phyloP scores from a whole-genome alignment of 768 basidiomycete genomes.

The Amanita jacksonii region DNA sequence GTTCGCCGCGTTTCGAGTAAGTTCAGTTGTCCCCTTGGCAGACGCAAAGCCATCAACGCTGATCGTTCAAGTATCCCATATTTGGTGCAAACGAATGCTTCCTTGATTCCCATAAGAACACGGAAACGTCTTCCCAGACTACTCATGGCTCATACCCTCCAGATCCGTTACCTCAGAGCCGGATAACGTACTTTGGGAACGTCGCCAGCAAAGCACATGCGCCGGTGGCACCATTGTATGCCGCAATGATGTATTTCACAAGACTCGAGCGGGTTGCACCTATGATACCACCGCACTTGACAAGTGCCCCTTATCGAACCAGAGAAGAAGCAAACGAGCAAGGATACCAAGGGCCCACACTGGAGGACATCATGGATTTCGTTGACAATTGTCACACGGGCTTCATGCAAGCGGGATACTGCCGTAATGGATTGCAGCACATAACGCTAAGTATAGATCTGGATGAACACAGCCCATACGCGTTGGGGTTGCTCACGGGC shows the following conservation, averaged over 20 bases:
- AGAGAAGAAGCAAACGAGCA: conserved; percentile 22
- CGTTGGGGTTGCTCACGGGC: conserved; percentile 35
- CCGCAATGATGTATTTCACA: conserved; percentile 38
- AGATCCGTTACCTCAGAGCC: conserved; percentile 19
- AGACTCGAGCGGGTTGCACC: conserved; percentile 27
- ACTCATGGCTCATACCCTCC: conserved; percentile 20
- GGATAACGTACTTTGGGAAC: conserved; percentile 35
- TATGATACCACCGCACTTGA: conserved; percentile 31
- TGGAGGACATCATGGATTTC: conserved; percentile 37
- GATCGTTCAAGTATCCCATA: conserved; percentile 30
- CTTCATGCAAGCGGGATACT: conserved; percentile 23
- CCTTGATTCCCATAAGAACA: conserved; percentile 15
- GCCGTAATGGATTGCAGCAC: background rate
- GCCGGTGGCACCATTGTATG: conserved; percentile 36
- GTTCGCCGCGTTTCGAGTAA: conserved; percentile 39
- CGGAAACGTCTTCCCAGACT: conserved; percentile 12
- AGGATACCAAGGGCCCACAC: conserved; percentile 30
- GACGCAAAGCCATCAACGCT: conserved; percentile 2
- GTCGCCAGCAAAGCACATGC: conserved; percentile 21
- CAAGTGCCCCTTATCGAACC: conserved; percentile 14
- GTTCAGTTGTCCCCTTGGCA: conserved; percentile 20
- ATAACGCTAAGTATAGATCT: conserved; percentile 4
- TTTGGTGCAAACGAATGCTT: conserved; percentile 27
- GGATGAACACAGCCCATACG: conserved; percentile 24
- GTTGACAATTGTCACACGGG: conserved; percentile 32